Evolutionary conservation across 2,329 filamentous ascomycete genomes (phyloP), one percentile per base, ranked within the genome.

Genomic region (Zasmidium citrigriseum): DNA sequence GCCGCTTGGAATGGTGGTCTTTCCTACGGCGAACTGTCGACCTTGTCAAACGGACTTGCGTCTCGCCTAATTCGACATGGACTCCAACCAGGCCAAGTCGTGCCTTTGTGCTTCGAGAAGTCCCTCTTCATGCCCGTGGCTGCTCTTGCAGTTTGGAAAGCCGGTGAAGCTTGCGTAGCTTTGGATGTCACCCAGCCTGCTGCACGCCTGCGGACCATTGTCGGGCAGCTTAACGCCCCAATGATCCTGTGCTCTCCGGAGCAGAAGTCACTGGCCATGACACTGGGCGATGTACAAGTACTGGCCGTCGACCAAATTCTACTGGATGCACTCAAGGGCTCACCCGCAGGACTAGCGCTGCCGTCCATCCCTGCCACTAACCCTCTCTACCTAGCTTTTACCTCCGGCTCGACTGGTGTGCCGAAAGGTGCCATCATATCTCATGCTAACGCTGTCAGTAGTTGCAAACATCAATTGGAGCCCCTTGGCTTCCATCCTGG

Each of bases 61-160:
- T n/a, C 14, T 72, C 81, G 16, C 78, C 23, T 81, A 16, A 61
- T 72, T 72, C 72, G 18, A 10, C 7, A 41, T 16, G 34, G 34
- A 11, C 12, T 41, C 14, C 34, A 16, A 41, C 7, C 34, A 16
- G 34, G 34, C 64, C 1, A 70, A 2, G 18, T 38, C 4, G 41
- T 52, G n/a, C 48, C 41, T 4, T 14, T 57, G 2, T 52, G 29
- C 23, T 46, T 52, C 25, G 55, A 58, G 11, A 58, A 51, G 34
- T 58, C 56, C 4, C 4, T 22, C 14, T 54, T 25, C 45, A 38
- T 27, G 45, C 12, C n/a, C 12, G 56, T 55, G 4, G 45, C 56
- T 2, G 14, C 45, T 4, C 41, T 54, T 14, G 48, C 38, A n/a
- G 44, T 57, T 7, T 12, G 53, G 16, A 60, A 60, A 47, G 38